These are phyloP conservation scores for Tetragonia tetragonoides DNA, from an alignment of 148 eudicot genomes.

Conservation along the genomic window DNA sequence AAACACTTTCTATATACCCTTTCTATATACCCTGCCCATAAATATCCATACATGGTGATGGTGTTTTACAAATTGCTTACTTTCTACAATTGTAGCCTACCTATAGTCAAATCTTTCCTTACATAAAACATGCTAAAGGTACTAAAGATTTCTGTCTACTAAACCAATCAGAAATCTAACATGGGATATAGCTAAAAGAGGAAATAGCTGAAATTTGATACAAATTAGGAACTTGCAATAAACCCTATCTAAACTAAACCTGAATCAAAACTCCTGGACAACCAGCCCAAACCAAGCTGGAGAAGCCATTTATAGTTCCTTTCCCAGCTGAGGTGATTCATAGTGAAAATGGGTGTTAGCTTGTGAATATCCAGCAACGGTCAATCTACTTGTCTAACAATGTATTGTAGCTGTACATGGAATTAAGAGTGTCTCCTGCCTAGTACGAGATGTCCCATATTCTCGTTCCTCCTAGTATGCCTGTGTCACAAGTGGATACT, in stretches of 20 bases:
- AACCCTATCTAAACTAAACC: constrained; percentile 22
- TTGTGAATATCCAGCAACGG: not conserved
- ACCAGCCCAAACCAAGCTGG: not conserved
- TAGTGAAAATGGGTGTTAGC: not conserved
- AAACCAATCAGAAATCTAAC: not conserved
- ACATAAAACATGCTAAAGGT: not conserved
- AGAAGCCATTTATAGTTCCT: not conserved
- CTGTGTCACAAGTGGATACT: not conserved
- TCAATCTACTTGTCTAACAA: not conserved
- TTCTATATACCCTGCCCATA: not conserved
- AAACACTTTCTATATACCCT: not conserved
- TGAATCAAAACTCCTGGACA: not conserved
- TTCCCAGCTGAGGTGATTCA: not conserved
- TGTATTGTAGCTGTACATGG: not conserved
- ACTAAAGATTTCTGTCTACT: not conserved
- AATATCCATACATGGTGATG: not conserved
- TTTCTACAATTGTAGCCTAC: not conserved
- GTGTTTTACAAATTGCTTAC: not conserved
- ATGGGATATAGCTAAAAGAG: not conserved
- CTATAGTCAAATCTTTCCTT: not conserved
- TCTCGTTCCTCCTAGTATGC: not conserved
- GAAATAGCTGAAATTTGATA: not conserved
- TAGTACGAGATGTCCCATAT: not conserved
- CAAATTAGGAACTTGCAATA: not conserved
- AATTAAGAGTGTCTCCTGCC: not conserved